These are phyloP conservation scores for Fusarium pseudoanthophilum DNA, from an alignment of 2,329 filamentous ascomycete genomes.

Conservation along the genomic window DNA sequence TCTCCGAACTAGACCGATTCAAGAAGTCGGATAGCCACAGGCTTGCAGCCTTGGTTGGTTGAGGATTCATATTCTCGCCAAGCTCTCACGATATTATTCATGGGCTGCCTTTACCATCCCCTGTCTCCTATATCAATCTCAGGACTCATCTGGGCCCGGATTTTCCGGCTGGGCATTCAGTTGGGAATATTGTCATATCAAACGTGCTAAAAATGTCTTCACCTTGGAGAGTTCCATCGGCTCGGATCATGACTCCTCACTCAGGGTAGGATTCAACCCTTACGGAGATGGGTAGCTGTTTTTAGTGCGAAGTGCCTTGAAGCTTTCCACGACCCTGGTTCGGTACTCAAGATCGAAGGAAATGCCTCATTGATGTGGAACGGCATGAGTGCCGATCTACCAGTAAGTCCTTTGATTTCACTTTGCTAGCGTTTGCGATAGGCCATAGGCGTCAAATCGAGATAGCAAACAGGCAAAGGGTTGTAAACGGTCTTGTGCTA, in stretches of 20 bases:
- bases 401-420: conserved; percentile 38
- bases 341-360: conserved; percentile 22
- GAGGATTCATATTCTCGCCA: conserved; percentile 13
- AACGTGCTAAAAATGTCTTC: conserved; percentile 4
- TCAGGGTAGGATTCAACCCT: conserved; percentile 17
- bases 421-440: not conserved
- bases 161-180: conserved; percentile 16
- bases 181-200: not conserved
- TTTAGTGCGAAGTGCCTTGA: conserved; percentile 21
- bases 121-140: conserved; percentile 1
- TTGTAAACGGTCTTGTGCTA: not conserved
- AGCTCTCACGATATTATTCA: conserved; percentile 11
- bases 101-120: conserved; percentile 9
- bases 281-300: conserved; percentile 4
- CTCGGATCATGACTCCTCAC: conserved; percentile 7
- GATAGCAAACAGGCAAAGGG: not conserved
- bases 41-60: conserved; percentile 2
- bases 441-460: not conserved
- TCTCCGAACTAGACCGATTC: conserved; percentile 15
- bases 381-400: conserved; percentile 26
- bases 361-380: conserved; percentile 33
- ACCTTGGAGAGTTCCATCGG: not conserved
- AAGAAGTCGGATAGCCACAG: not conserved
- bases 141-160: conserved; percentile 3
- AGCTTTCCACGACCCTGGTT: conserved; percentile 19